phyloP scores from a whole-genome alignment of 768 basidiomycete species.

The Suillus occidentalis region DNA sequence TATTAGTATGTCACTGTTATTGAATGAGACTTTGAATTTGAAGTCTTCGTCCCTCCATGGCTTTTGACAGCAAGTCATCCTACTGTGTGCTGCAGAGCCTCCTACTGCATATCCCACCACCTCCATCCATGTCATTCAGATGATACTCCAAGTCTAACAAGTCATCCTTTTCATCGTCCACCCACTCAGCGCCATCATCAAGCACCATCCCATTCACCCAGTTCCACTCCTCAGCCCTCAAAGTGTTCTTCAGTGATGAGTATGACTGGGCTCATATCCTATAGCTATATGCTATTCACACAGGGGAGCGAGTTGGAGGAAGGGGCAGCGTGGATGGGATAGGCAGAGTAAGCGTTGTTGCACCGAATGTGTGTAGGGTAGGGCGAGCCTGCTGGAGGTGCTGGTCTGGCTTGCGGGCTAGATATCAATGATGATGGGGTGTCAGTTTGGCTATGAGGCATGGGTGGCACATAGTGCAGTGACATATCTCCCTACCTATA shows the following conservation, averaged over 20 bases:
- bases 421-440: too few species aligned
- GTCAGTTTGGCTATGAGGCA: too few species aligned
- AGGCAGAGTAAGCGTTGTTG: too few species aligned
- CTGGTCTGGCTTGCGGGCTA: too few species aligned
- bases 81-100: conserved; percentile 70
- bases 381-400: too few species aligned
- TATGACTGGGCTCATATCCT: conserved; percentile 81
- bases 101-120: conserved; percentile 77
- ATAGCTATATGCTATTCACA: conserved; percentile 79
- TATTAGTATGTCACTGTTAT: too few species aligned
- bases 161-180: conserved; percentile 76
- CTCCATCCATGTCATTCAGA: conserved; percentile 67
- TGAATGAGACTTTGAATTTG: too few species aligned
- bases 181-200: conserved; percentile 64
- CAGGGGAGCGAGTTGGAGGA: too few species aligned
- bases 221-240: conserved; percentile 41
- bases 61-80: conserved; percentile 18
- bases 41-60: not conserved
- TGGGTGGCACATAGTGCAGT: too few species aligned
- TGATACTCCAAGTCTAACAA: conserved; percentile 76
- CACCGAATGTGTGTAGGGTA: too few species aligned
- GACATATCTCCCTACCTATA: too few species aligned
- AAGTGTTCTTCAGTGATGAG: conserved; percentile 62
- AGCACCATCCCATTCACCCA: conserved; percentile 30
- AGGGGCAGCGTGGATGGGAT: too few species aligned